Evolutionary conservation across 1,284 basidiomycete genomes (phyloP).

Genomic region (Cystobasidium pallidum): DNA sequence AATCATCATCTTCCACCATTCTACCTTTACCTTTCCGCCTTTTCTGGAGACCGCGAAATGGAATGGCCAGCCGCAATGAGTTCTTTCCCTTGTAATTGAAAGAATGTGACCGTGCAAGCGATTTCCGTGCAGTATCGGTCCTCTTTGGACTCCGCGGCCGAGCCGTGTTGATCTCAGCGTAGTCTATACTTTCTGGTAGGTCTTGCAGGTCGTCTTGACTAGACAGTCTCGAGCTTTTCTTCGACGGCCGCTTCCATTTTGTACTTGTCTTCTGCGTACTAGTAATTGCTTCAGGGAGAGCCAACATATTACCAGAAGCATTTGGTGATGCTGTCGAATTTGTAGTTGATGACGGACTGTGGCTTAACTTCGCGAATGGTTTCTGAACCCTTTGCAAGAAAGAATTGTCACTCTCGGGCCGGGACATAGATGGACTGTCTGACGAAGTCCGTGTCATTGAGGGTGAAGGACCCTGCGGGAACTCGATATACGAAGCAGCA

Average conservation of each 20-base stretch:
- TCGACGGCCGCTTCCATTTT: conserved; percentile 1
- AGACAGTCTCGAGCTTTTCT: neutral
- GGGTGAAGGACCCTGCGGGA: conserved; percentile 3
- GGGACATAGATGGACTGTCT: neutral
- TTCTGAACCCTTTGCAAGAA: neutral
- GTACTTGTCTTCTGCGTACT: neutral
- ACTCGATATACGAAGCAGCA: conserved; percentile 6
- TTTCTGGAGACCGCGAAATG: neutral
- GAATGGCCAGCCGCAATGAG: conserved; percentile 1
- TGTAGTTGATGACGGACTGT: neutral
- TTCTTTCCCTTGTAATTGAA: neutral
- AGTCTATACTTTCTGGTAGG: neutral
- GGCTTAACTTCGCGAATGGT: neutral
- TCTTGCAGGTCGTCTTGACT: conserved; percentile 4
- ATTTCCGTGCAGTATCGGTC: neutral
- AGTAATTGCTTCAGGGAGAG: neutral
- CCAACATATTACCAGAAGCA: neutral
- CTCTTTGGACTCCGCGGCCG: conserved; percentile 2
- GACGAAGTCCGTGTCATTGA: neutral
- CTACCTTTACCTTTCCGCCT: conserved; percentile 10
- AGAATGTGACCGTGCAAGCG: neutral
- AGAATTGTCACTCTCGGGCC: neutral
- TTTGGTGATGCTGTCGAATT: neutral
- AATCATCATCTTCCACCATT: conserved; percentile 1
- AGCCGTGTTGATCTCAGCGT: conserved; percentile 10